Evolutionary conservation across 805 yeast genomes (phyloP).

Genomic region (Nakazawaea ambrosiae): DNA sequence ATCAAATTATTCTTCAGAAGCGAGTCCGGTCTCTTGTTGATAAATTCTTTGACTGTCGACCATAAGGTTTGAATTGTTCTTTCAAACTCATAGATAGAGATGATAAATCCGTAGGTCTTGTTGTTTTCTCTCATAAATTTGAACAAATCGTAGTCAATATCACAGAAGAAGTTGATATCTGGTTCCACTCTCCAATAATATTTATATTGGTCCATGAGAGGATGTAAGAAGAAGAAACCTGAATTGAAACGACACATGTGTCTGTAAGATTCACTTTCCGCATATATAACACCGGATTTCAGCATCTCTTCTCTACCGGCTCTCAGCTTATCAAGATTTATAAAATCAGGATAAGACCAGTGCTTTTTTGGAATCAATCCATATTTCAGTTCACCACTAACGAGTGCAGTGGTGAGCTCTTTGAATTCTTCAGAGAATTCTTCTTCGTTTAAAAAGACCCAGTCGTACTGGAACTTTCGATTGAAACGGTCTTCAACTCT

Average conservation of each 20-base stretch:
- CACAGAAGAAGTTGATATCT: conserved; percentile 53
- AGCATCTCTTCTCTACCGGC: conserved; percentile 51
- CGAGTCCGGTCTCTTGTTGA: conserved; percentile 33
- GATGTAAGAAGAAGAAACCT: conserved; percentile 54
- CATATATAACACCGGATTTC: conserved; percentile 30
- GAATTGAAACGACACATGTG: conserved; percentile 42
- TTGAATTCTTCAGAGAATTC: conserved; percentile 70
- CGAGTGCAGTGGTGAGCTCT: conserved; percentile 39
- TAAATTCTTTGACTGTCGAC: conserved; percentile 43
- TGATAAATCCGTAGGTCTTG: conserved; percentile 60
- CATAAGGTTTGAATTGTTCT: conserved; percentile 59
- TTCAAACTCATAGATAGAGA: conserved; percentile 56
- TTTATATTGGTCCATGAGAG: conserved; percentile 48
- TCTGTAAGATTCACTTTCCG: conserved; percentile 32
- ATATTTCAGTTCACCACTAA: conserved; percentile 63
- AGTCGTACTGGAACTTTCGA: conserved; percentile 68
- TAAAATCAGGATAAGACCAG: conserved; percentile 82
- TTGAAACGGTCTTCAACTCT: conserved; percentile 79
- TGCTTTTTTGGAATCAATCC: conserved; percentile 71
- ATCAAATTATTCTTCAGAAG: conserved; percentile 42
- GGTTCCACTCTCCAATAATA: conserved; percentile 81
- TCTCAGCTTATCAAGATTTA: conserved; percentile 69
- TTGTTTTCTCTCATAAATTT: conserved; percentile 44
- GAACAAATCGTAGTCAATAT: conserved; percentile 58
- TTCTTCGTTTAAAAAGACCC: conserved; percentile 87